Percentiles rank a stretch among this genome's conserved stretches.
Conservation (phyloP, 768 basidiomycete genomes). For the Russula vinacea region DNA sequence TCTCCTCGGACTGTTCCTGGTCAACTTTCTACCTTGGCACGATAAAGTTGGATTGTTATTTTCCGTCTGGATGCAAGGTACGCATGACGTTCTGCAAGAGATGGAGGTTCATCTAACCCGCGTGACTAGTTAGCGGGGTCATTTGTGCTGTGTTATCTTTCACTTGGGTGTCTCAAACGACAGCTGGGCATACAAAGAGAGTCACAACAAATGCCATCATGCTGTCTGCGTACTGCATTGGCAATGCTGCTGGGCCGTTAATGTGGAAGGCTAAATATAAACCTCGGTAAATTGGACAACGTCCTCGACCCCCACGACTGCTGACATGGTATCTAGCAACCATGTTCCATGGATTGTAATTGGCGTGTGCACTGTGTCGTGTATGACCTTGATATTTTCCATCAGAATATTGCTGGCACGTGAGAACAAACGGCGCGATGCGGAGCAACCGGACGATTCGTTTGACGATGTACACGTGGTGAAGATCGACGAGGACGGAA, state of each 20-base stretch:
- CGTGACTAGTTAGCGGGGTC: constrained; percentile 43
- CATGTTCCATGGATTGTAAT: constrained; percentile 77
- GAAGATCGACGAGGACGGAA: constrained; percentile 48
- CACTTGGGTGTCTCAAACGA: constrained; percentile 63
- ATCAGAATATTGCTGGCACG: constrained; percentile 53
- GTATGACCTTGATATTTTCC: constrained; percentile 47
- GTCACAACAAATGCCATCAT: constrained; percentile 71
- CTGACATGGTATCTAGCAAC: constrained; percentile 44
- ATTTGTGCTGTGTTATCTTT: constrained; percentile 60
- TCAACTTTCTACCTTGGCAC: constrained; percentile 62
- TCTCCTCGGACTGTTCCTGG: constrained; percentile 56
- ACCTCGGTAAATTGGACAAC: constrained; percentile 47
- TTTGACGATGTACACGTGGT: constrained; percentile 65
- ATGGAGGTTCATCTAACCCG: constrained; percentile 1
- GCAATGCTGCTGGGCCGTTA: constrained; percentile 66
- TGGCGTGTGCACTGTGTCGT: constrained; percentile 55
- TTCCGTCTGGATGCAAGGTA: constrained; percentile 52
- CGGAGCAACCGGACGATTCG: constrained; percentile 49
- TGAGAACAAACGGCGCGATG: constrained; percentile 65
- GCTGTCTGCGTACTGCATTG: constrained; percentile 65
- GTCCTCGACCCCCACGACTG: neutral
- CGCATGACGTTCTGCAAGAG: constrained; percentile 21
- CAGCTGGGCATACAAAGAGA: constrained; percentile 69
- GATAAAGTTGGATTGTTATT: constrained; percentile 66
- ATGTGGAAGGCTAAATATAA: constrained; percentile 72